A percentile compares a stretch with the other conserved stretches of the same genome.
Conservation (phyloP, 1,284 basidiomycete genomes). For the Trametes polyzona region DNA sequence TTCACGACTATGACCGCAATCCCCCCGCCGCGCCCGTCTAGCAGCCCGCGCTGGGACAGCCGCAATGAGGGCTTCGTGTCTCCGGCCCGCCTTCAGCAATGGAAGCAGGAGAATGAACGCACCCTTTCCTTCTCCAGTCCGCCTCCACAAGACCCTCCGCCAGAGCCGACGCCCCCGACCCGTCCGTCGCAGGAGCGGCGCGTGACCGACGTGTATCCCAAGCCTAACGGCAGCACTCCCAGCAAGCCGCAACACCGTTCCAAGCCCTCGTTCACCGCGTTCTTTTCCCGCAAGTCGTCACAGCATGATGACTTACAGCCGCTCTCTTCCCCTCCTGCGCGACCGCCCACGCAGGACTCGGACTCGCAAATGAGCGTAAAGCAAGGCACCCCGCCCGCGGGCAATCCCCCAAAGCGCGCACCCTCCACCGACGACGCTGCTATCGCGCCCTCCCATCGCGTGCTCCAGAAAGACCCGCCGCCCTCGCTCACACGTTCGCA, state of each 20-base stretch:
- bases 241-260: slow-evolving; percentile 20
- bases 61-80: slow-evolving; percentile 53
- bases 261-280: slow-evolving; percentile 22
- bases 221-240: slow-evolving; percentile 8
- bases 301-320: slow-evolving; percentile 9
- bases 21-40: slow-evolving; percentile 22
- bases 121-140: slow-evolving; percentile 25
- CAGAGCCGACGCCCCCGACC: neutral
- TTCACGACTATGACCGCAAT: slow-evolving; percentile 24
- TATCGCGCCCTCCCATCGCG: neutral
- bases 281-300: slow-evolving; percentile 24
- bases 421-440: slow-evolving; percentile 6
- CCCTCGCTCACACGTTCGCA: slow-evolving; percentile 10
- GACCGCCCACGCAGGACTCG: neutral
- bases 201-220: slow-evolving; percentile 10
- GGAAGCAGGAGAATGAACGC: slow-evolving; percentile 31
- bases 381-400: neutral
- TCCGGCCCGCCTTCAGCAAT: slow-evolving; percentile 51
- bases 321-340: slow-evolving; percentile 4
- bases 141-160: slow-evolving; percentile 13
- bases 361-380: neutral
- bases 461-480: slow-evolving; percentile 8
- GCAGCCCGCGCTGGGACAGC: slow-evolving; percentile 48
- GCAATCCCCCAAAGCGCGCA: slow-evolving; percentile 1
- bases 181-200: slow-evolving; percentile 12